Evolutionary conservation across 1,284 basidiomycete genomes (phyloP), one percentile per base, ranked within the genome.

Genomic region (Amylostereum chailletii): DNA sequence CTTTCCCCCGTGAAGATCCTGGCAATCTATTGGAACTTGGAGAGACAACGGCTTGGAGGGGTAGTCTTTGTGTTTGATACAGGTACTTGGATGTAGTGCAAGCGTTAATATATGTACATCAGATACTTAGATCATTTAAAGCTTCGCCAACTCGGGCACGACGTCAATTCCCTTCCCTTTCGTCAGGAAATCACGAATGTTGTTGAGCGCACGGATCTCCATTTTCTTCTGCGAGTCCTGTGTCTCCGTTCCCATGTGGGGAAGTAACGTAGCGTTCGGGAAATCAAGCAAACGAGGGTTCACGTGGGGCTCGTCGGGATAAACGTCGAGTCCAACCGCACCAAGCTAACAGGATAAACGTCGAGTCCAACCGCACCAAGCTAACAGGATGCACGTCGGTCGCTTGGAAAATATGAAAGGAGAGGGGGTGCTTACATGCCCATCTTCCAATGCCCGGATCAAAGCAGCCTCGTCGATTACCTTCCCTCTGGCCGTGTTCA

Each of bases 401-500:
- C 48, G 44, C 53, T 37, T 55, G 38, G 44, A 33, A 47, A 19
- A 5, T 46, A 49, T 40, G 39, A 51, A 41, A 45, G 36, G 47
- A 37, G n/a, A 46, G 9, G 44, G 47, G 27, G 39, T 8, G 71
- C 81, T 57, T 64, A 88, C 87, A 62, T 90, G 86, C n/a, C 91
- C 90, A 56, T 84, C 82, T 60, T 90, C 83, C 51, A 95, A 67
- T 9, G 91, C 90, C 19, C 77, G 76, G 55, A 95, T 87, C 70
- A 94, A 73, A 2, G 90, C 92, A 3, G 78, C 81, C 65, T 95
- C 91, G 56, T 94, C 90, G 42, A 95, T 79, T 29, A 95, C 83
- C 60, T 89, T 93, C 4, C 93, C 93, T 40, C 93, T 71, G 26
- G 93, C 92, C 2, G 93, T 95, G 65, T 95, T 96, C 57, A 95